Base-by-base conservation (phyloP, 2,329 filamentous ascomycete species). In the Penicillium thymicola region DNA sequence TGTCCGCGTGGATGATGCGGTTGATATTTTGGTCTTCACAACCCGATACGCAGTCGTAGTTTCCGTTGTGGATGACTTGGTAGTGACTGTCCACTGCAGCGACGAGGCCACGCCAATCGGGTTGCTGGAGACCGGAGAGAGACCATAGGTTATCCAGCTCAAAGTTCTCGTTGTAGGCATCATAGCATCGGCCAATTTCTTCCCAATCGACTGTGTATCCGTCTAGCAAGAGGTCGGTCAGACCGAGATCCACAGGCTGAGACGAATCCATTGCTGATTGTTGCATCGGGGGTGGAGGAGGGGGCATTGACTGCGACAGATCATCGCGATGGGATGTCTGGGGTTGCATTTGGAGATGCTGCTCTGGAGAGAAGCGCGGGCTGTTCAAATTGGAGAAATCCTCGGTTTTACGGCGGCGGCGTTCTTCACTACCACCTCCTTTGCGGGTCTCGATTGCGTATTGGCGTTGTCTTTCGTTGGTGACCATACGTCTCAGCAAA, bases 381-480 rank as follows among this genome's bases (percentile, higher is more conserved):
- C 55, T 62, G 44, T 66, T 66, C 37, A 71, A 43, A 18, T 66
- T 68, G 49, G 67, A 65, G 30, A 70, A 61, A 7, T 75, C 72
- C 13, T 72, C 70, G 6, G 71, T 75, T 58, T 71, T 74, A 32
- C 68, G 64, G 47, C 71, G 70, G 51, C 68, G 70, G 47, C 70
- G 70, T 54, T 77, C 77, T 6, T 74, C 72, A 1, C 64, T 27
- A 36, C 70, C 70, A 4, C 76, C 76, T 11, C 77, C 77, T 59
- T 81, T 83, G 40, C 82, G 75, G 1, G 79, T 81, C 66, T 82
- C 80, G 30, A 83, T 79, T 1, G 82, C 82, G 67, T 85, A 85
- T 64, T 81, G 75, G 37, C 82, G 74, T 64, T 85, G 82, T 25
- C 82, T 75, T 66, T 85, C 82, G 57, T 85, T 85, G 16, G 82